Evolutionary conservation across 1,284 basidiomycete genomes (phyloP).

Genomic region (Acaromyces ingoldii): DNA sequence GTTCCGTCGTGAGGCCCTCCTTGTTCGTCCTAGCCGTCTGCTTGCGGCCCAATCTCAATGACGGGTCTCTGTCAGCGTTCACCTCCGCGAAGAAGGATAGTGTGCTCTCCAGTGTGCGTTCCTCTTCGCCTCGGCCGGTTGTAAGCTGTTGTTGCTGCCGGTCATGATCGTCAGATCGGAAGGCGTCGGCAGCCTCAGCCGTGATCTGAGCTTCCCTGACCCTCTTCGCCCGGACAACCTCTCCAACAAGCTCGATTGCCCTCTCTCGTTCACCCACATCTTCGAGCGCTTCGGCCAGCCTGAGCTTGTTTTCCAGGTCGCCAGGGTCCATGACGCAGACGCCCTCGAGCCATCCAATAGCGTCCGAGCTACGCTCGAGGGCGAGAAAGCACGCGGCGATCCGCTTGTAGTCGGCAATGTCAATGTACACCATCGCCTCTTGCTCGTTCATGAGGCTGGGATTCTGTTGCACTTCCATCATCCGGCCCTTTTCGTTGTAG

Average conservation of each 20-base stretch:
- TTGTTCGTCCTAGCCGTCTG: background rate
- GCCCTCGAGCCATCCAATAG: conserved; percentile 50
- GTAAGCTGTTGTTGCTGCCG: too few relatives aligned
- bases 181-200: background rate
- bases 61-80: too few relatives aligned
- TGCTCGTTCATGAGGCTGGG: too few relatives aligned
- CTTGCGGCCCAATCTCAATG: background rate
- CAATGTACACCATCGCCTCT: conserved; percentile 40
- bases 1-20: background rate
- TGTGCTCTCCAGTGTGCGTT: too few relatives aligned
- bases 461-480: too few relatives aligned
- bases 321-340: conserved; percentile 70
- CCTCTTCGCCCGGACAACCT: conserved; percentile 55
- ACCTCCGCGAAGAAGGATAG: conserved; percentile 1
- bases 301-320: conserved; percentile 60
- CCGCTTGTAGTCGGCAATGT: conserved; percentile 19
- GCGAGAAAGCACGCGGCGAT: conserved; percentile 41
- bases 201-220: background rate
- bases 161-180: background rate
- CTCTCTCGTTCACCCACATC: conserved; percentile 68
- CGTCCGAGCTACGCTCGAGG: conserved; percentile 26
- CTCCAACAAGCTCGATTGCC: conserved; percentile 77
- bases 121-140: too few relatives aligned
- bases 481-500: conserved; percentile 31
- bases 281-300: conserved; percentile 79